Conservation (phyloP, 2,329 filamentous ascomycete genomes). For the Pseudocercospora cruenta region DNA sequence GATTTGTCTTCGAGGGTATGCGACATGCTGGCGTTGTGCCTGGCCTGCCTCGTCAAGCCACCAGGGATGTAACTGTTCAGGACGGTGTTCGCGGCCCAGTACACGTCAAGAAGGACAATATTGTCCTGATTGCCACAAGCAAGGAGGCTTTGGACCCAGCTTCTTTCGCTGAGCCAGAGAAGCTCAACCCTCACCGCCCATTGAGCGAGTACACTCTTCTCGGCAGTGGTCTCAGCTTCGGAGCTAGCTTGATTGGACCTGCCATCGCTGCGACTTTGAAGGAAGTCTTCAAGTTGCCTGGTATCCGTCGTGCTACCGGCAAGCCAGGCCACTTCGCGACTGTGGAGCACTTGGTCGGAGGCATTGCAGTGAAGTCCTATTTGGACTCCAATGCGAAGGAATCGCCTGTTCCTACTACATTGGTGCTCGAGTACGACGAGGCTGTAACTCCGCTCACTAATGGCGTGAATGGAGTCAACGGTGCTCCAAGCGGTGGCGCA, state of each 20-base stretch:
- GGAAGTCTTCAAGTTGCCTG: conserved; percentile 52
- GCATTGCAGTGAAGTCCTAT: conserved; percentile 54
- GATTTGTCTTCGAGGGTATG: conserved; percentile 61
- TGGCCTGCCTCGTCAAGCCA: conserved; percentile 56
- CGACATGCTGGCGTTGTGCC: conserved; percentile 57
- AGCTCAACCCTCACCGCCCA: conserved; percentile 48
- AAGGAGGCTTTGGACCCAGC: conserved; percentile 47
- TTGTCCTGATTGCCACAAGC: conserved; percentile 50
- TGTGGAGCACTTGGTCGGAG: conserved; percentile 52
- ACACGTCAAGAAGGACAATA: conserved; percentile 50
- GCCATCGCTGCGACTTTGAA: conserved; percentile 48
- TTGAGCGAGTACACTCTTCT: conserved; percentile 44
- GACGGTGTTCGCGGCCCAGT: conserved; percentile 55
- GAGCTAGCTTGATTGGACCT: conserved; percentile 44
- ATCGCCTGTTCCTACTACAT: conserved; percentile 49
- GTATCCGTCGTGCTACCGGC: conserved; percentile 45
- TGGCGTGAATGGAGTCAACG: neutral
- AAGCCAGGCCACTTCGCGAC: conserved; percentile 46
- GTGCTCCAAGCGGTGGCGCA: neutral
- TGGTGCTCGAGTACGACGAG: conserved; percentile 49
- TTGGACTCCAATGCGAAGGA: conserved; percentile 54
- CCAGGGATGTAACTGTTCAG: conserved; percentile 45
- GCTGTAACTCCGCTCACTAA: neutral
- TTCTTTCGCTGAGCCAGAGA: conserved; percentile 48
- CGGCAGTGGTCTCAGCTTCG: conserved; percentile 47